Base-by-base conservation (phyloP, 768 basidiomycete genomes). In the Coprinellus micaceus region DNA sequence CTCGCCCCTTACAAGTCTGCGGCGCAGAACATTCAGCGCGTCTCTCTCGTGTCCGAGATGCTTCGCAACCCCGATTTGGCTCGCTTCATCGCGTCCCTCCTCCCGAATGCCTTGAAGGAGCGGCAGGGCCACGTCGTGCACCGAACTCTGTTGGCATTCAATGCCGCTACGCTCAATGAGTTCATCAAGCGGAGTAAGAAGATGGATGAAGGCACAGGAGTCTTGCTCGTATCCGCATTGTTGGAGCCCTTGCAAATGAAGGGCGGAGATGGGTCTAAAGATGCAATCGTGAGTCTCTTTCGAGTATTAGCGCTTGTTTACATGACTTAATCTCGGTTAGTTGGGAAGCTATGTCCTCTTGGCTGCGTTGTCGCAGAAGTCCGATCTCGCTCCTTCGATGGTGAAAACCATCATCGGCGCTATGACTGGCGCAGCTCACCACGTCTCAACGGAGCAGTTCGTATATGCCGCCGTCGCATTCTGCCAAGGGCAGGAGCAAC, bases 141-240 rank as follows among this genome's bases (percentile, higher is more conserved):
- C 66, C 85, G 85, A 36, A 82, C 88, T 0, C 71, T 98, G 15
- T 69, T 93, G 43, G 85, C 85, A 0, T 98, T 98, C 72, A 91
- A 92, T 68, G 81, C 89, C 6, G 86, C 89, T 6, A 82, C 81
- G 0, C 71, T 93, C 43, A 82, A 94, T 30, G 93, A 91, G 39
- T 95, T 89, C 64, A 76, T 99, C 37, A 80, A 83, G 36, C 73
- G 78, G 43, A 74, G 68, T 30, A 78, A 85, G 53, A 60, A 66
- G 3, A 64, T 90, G 29, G 83, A 88, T 61, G 88, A 89, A 66
- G 86, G 84, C 17, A 77, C 81, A 0, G 69, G 87, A 13, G 87
- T 85, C 0, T 81, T 82, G 64, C 60, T 91, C 10, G 67, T 93
- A 0, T 84, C 88, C 5, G 82, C 86, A 1, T 66, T 86, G 15